phyloP scores from a whole-genome alignment of 2,329 filamentous ascomycete genomes.

The Pleurostoma richardsiae region DNA sequence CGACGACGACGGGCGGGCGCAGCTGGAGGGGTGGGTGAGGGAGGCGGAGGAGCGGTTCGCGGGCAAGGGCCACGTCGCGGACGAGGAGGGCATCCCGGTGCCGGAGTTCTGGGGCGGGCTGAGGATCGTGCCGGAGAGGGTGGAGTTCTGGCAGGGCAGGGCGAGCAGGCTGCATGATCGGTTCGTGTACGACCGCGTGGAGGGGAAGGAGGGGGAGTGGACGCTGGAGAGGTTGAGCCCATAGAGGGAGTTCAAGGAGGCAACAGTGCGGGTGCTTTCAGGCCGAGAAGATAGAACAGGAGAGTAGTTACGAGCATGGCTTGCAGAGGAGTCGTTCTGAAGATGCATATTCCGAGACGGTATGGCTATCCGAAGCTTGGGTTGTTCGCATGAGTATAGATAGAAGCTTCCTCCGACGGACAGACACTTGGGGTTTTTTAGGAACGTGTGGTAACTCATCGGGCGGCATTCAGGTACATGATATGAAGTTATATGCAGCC shows the following conservation, averaged over 20 bases:
- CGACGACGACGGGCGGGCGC: conserved; percentile 61
- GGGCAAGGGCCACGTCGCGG: conserved; percentile 72
- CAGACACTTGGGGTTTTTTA: too few relatives aligned
- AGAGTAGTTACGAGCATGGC: too few relatives aligned
- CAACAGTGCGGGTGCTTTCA: too few relatives aligned
- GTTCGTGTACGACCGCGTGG: conserved; percentile 72
- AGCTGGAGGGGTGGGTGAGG: conserved; percentile 71
- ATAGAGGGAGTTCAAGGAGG: conserved; percentile 24
- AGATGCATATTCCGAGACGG: too few relatives aligned
- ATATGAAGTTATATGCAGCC: too few relatives aligned
- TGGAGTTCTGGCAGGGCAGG: conserved; percentile 97
- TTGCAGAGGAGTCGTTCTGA: too few relatives aligned
- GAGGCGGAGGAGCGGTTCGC: conserved; percentile 74
- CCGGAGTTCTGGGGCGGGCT: conserved; percentile 94
- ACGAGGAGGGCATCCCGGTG: conserved; percentile 72
- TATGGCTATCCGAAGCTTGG: too few relatives aligned
- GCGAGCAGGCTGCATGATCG: conserved; percentile 89
- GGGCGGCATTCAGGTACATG: too few relatives aligned
- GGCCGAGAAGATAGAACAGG: too few relatives aligned
- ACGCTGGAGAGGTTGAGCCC: conserved; percentile 70
- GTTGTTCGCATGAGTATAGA: too few relatives aligned
- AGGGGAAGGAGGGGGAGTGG: conserved; percentile 48
- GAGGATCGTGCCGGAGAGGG: conserved; percentile 74
- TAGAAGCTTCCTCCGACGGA: too few relatives aligned
- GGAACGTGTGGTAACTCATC: too few relatives aligned